Evolutionary conservation across 768 basidiomycete species (phyloP).

Genomic region (Trametes cingulata): DNA sequence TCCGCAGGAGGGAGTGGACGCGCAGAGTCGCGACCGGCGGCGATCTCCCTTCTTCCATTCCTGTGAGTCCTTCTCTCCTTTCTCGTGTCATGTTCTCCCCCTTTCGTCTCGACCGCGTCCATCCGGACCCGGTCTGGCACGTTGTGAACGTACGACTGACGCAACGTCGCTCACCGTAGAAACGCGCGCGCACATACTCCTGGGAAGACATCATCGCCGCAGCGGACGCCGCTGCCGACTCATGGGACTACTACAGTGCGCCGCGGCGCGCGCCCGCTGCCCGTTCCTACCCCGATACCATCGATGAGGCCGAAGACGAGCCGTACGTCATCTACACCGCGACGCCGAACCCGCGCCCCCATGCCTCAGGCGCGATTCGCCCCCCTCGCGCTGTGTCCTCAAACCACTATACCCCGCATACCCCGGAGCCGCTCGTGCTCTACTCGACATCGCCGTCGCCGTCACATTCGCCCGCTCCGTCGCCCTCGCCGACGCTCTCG

Average conservation of each 20-base stretch:
- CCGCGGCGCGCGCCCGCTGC: not conserved
- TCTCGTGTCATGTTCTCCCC: not conserved
- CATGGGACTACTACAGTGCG: conserved; percentile 14
- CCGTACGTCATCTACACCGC: conserved; percentile 29
- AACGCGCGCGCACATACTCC: conserved; percentile 20
- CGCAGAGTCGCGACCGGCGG: conserved; percentile 34
- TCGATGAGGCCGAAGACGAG: conserved; percentile 24
- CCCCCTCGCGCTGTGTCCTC: conserved; percentile 4
- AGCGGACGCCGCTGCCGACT: conserved; percentile 21
- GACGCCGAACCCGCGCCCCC: conserved; percentile 13
- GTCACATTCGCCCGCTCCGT: conserved; percentile 5
- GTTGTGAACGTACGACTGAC: conserved; percentile 1
- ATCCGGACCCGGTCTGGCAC: not conserved
- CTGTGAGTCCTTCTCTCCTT: conserved; percentile 1
- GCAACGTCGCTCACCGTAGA: conserved; percentile 1
- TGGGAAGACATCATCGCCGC: conserved; percentile 27
- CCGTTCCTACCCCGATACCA: conserved; percentile 16
- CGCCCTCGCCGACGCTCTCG: conserved; percentile 13
- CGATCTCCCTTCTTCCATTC: conserved; percentile 9
- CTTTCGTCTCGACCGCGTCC: not conserved
- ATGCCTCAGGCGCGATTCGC: conserved; percentile 6
- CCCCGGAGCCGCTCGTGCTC: conserved; percentile 7
- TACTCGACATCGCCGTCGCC: conserved; percentile 15
- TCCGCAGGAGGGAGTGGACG: conserved; percentile 48
- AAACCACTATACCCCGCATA: conserved; percentile 4